Conservation (phyloP, 768 basidiomycete genomes). For the Mycena filopes region DNA sequence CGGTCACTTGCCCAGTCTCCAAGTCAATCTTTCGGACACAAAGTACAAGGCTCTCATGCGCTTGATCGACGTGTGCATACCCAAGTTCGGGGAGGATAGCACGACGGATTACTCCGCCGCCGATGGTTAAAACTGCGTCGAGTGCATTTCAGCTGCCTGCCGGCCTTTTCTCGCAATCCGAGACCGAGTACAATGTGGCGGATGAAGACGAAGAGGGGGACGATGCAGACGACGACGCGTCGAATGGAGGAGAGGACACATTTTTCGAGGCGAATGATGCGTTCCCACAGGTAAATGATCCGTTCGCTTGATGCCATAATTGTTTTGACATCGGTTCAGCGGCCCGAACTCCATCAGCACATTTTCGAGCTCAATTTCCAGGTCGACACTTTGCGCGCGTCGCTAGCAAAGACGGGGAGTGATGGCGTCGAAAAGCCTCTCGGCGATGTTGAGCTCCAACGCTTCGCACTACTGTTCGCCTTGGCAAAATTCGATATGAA, state of each 20-base stretch:
- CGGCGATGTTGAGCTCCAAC: slow-evolving; percentile 81
- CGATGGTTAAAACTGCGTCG: slow-evolving; percentile 39
- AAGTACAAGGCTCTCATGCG: slow-evolving; percentile 95
- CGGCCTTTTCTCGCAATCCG: slow-evolving; percentile 62
- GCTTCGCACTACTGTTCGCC: slow-evolving; percentile 79
- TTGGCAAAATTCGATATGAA: slow-evolving; percentile 88
- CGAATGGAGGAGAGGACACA: slow-evolving; percentile 59
- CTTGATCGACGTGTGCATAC: slow-evolving; percentile 90
- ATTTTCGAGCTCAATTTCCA: slow-evolving; percentile 88
- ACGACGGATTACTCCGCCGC: slow-evolving; percentile 31
- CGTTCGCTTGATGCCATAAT: slow-evolving; percentile 1
- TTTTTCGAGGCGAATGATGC: slow-evolving; percentile 83
- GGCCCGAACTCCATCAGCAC: slow-evolving; percentile 60
- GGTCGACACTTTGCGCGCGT: slow-evolving; percentile 84
- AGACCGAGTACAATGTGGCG: slow-evolving; percentile 77
- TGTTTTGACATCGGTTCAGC: slow-evolving; percentile 36
- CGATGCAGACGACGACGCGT: slow-evolving; percentile 49
- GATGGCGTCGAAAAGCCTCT: slow-evolving; percentile 77
- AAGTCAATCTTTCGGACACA: slow-evolving; percentile 89
- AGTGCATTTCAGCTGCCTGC: slow-evolving; percentile 62
- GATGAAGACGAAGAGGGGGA: slow-evolving; percentile 59
- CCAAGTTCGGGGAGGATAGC: slow-evolving; percentile 72
- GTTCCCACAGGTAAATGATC: slow-evolving; percentile 57
- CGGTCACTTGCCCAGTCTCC: slow-evolving; percentile 86
- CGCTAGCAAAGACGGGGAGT: slow-evolving; percentile 74